Evolutionary conservation across 306 rosid genomes (phyloP).

Genomic region (Castanea crenata): DNA sequence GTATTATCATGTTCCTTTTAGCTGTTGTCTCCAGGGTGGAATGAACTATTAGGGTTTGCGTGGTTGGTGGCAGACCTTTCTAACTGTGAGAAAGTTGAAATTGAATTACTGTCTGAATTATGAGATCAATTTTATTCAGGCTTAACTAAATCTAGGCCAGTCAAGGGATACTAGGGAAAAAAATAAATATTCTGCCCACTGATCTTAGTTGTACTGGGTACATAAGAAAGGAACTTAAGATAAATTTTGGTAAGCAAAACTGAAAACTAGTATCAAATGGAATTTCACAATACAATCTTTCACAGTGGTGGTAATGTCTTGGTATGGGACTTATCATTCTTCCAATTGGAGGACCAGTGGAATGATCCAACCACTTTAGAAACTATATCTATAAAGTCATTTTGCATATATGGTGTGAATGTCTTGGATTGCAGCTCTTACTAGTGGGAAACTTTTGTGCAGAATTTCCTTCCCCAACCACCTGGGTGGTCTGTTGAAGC

Average conservation of each 20-base stretch:
- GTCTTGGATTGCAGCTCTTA: not conserved
- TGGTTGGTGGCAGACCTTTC: not conserved
- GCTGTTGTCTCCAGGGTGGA: not conserved
- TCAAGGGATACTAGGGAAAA: not conserved
- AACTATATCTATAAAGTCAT: not conserved
- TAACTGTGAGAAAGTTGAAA: not conserved
- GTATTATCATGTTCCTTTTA: not conserved
- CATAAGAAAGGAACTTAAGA: not conserved
- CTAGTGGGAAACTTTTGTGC: slow-evolving; percentile 7
- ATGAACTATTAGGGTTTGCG: not conserved
- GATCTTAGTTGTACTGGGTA: not conserved
- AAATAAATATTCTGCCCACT: not conserved
- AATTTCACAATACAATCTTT: not conserved
- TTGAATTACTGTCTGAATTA: not conserved
- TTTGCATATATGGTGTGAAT: slow-evolving; percentile 1
- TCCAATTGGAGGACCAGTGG: slow-evolving; percentile 6
- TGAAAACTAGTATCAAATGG: not conserved
- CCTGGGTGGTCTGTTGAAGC: not conserved
- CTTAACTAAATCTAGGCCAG: not conserved
- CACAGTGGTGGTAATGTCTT: not conserved
- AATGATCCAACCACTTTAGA: not conserved
- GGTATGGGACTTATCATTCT: not conserved
- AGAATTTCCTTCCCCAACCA: slow-evolving; percentile 3
- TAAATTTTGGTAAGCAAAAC: not conserved
- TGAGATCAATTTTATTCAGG: not conserved